Base-by-base conservation (phyloP, 2,329 filamentous ascomycete genomes). In the Amylocarpus encephaloides region DNA sequence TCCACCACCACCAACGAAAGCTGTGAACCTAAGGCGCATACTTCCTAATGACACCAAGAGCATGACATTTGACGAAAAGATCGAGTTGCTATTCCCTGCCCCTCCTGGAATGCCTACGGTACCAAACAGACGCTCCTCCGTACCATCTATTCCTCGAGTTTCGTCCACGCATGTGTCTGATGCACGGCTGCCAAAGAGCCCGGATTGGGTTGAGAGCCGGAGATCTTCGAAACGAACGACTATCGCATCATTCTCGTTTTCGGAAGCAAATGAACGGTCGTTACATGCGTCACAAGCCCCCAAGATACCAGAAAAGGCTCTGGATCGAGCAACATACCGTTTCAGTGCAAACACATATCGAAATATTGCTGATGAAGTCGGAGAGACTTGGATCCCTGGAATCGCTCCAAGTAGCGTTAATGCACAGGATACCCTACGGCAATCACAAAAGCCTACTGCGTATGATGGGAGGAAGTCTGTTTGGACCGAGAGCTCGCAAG, bases 41-140 rank as follows among this genome's bases (percentile, higher is more conserved):
- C 67, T 71, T 5, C 73, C 76, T 2, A 79, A 78, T 51, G 66
- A 77, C 52, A 78, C 75, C 2, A 74, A 73, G 63, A 80, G 75
- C 60, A 80, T 80, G 77, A 78, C 75, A 0, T 73, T 78, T 53
- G 69, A 79, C 46, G 78, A 80, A 58, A 80, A 80, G 61, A 76
- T 80, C 67, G 66, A 70, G 1, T 62, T 78, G 5, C 64, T 81
- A 19, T 78, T 77, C 54, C 68, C 73, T 3, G 62, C 65, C 6
- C 71, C 44, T 52, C 66, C 43, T 64, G 64, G 47, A 55, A 53
- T 48, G 50, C 56, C 35, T 46, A 55, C 49, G 53, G 48, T 64
- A 56, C 48, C 46, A 3, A 59, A 59, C 32, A 67, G 68, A 7
- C 67, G 67, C 49, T 72, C 71, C 3, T 70, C 70, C 2, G 68